Evolutionary conservation across 2,329 filamentous ascomycete genomes (phyloP), one percentile per base, ranked within the genome.

Genomic region (Aspergillus fischeri): DNA sequence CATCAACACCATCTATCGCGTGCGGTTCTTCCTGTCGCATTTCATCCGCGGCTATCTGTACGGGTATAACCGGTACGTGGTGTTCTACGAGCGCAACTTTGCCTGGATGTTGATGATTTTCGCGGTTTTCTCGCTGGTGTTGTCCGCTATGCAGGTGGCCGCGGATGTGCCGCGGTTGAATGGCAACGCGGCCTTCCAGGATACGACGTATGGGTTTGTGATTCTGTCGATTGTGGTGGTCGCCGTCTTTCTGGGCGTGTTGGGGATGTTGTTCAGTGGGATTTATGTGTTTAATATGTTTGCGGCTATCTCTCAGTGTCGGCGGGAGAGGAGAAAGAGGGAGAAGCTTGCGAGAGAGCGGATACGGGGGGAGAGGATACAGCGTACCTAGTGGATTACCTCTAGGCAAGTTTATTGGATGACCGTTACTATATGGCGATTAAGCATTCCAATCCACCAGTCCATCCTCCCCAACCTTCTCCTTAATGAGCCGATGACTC

Each of bases 121-220:
- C 3, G 75, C 75, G 2, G 82, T 78, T 60, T 62, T 81, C 21
- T 74, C 73, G 42, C 61, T 83, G 17, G 69, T 81, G 20, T 68
- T 83, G 32, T 76, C 76, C 2, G 80, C 80, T 0, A 79, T 83
- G 77, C 80, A 83, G 65, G 77, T 81, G 42, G 49, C 52, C 24
- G 38, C 24, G 20, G 24, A 27, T 3, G 47, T 28, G 28, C 20
- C 54, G 27, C 27, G 42, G 14, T 10, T 24, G n/a, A 52, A 35
- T 32, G 8, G 0, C 21, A 47, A 20, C 14, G 20, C 21, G n/a
- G 44, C 44, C 3, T 47, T 47, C 21, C 44, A 47, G 44, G 21
- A 47, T 5, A 47, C 44, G 44, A 47, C 44, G 9, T 47, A 47
- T 25, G 44, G 44, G 10, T 24, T 47, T 14, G 44, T 41, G 24